phyloP scores from a whole-genome alignment of 1,139 yeast species.

The Magnusiomyces paraingens region DNA sequence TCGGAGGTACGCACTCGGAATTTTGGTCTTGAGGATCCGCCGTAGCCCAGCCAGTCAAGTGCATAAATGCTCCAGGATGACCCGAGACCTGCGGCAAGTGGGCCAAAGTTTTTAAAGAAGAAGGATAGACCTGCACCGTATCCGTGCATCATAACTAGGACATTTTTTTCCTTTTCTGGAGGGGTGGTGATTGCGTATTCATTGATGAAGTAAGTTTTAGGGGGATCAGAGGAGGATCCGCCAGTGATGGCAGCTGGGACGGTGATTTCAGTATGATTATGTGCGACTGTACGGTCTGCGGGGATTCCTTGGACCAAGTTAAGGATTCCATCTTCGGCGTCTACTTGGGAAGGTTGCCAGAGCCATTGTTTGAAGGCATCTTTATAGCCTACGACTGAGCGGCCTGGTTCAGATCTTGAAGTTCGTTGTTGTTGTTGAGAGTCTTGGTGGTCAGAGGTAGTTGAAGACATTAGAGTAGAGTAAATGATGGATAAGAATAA shows the following conservation, averaged over 20 bases:
- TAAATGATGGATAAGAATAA: neutral
- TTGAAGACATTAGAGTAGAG: neutral
- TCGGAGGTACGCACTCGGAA: conserved; percentile 31
- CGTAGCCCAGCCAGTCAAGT: conserved; percentile 74
- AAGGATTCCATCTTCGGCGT: conserved; percentile 38
- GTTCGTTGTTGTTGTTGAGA: neutral
- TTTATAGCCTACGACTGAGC: conserved; percentile 24
- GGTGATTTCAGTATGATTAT: conserved; percentile 1
- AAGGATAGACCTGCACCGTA: conserved; percentile 81
- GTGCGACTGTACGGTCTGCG: conserved; percentile 44
- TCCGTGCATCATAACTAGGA: conserved; percentile 71
- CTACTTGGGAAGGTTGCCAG: conserved; percentile 32
- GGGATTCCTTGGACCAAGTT: conserved; percentile 40
- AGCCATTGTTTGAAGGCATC: conserved; percentile 42
- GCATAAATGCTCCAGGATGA: conserved; percentile 45
- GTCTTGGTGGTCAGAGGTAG: neutral
- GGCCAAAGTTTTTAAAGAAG: conserved; percentile 65
- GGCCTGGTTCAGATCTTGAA: neutral
- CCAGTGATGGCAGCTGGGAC: conserved; percentile 2
- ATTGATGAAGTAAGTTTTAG: neutral
- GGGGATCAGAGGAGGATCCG: neutral
- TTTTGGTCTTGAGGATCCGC: conserved; percentile 61
- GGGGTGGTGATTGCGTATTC: conserved; percentile 7
- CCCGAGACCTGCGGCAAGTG: conserved; percentile 28
- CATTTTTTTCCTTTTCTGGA: conserved; percentile 24